phyloP scores from a whole-genome alignment of 2,329 filamentous ascomycete genomes.

The Fusarium sarcochroum region DNA sequence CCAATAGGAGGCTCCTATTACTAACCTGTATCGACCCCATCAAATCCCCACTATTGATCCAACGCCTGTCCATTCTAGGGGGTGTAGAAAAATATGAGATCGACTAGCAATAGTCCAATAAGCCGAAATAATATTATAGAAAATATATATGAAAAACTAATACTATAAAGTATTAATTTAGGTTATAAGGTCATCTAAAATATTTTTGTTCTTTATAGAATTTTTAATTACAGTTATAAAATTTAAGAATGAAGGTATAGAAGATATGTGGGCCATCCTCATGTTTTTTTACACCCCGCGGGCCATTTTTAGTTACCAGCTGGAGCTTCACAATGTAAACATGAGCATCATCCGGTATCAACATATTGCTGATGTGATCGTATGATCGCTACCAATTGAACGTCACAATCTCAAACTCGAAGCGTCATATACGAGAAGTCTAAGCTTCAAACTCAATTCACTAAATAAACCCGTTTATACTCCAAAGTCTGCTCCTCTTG shows the following conservation, averaged over 20 bases:
- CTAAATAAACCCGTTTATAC: conserved; percentile 28
- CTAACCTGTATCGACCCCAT: conserved; percentile 44
- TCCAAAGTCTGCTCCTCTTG: conserved; percentile 19
- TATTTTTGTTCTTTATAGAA: too few species aligned
- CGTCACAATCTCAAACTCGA: neutral
- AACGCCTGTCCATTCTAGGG: conserved; percentile 30
- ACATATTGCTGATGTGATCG: conserved; percentile 4
- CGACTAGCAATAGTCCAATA: too few species aligned
- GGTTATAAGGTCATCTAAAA: too few species aligned
- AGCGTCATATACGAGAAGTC: neutral
- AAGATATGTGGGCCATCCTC: too few species aligned
- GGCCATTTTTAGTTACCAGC: conserved; percentile 41
- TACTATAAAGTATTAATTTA: too few species aligned
- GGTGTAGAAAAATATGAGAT: too few species aligned
- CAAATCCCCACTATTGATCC: conserved; percentile 28
- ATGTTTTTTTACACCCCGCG: too few species aligned
- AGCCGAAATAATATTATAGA: too few species aligned
- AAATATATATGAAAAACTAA: too few species aligned
- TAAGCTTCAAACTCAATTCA: neutral
- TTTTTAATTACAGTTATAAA: too few species aligned
- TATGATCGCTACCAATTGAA: neutral
- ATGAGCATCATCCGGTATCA: conserved; percentile 18
- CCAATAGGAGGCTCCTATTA: conserved; percentile 57
- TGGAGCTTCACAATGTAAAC: conserved; percentile 18
- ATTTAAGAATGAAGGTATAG: too few species aligned